A percentile compares a stretch with the other conserved stretches of the same genome.
Conservation (phyloP, 169 alveolate genomes). For the Eimeria necatrix region DNA sequence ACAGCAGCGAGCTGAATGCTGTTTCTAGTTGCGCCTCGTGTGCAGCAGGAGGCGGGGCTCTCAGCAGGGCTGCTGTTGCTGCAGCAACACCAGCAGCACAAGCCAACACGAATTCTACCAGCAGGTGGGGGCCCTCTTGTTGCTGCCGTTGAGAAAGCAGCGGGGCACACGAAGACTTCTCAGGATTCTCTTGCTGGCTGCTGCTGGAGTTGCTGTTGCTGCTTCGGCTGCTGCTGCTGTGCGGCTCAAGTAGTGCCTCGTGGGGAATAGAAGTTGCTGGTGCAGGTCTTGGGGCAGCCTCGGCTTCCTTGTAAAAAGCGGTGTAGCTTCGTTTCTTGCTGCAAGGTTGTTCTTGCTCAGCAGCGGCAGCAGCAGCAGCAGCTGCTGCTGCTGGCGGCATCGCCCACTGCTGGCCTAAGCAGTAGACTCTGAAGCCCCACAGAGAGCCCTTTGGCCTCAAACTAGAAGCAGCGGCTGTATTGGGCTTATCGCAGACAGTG, state of each 20-base stretch:
- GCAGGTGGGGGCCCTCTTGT: constrained; percentile 1
- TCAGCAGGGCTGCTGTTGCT: constrained; percentile 66
- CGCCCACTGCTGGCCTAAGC: constrained; percentile 67
- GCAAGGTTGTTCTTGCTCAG: background rate
- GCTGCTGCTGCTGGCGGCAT: constrained; percentile 61
- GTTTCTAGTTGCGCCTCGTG: constrained; percentile 56
- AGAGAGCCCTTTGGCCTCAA: constrained; percentile 25
- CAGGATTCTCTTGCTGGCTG: background rate
- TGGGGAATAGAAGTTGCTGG: background rate
- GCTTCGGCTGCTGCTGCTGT: background rate
- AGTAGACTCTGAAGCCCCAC: constrained; percentile 63
- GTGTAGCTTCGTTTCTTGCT: background rate
- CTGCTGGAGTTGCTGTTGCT: constrained; percentile 19
- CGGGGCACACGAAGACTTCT: background rate
- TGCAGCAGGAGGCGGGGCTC: constrained; percentile 63
- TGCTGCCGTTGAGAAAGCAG: background rate
- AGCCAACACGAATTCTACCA: constrained; percentile 28
- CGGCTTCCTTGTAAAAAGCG: background rate
- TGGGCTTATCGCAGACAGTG: constrained; percentile 2
- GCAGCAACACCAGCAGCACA: constrained; percentile 67
- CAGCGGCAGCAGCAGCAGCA: constrained; percentile 56
- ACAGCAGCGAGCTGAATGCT: constrained; percentile 57
- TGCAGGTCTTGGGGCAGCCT: background rate
- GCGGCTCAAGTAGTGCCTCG: background rate
- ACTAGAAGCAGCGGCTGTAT: background rate